phyloP scores from a whole-genome alignment of 495 filamentous ascomycete genomes.

The Achaetomiella virescens region DNA sequence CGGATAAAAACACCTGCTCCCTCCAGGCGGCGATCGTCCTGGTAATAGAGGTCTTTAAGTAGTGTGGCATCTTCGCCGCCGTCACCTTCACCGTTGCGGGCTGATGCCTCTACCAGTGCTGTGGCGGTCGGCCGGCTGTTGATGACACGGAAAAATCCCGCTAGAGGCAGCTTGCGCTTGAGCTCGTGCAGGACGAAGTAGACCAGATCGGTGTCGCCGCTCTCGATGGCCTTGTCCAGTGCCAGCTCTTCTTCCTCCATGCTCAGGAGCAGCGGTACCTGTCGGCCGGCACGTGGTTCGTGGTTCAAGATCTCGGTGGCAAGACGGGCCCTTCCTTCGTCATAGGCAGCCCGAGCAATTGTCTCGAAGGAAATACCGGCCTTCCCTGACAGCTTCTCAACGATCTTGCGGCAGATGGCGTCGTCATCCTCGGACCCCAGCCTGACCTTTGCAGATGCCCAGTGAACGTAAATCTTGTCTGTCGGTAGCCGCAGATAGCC shows the following conservation, averaged over 20 bases:
- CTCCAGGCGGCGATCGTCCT: conserved; percentile 88
- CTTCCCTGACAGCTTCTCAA: conserved; percentile 78
- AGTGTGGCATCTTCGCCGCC: conserved; percentile 64
- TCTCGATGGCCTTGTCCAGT: conserved; percentile 94
- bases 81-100: conserved; percentile 34
- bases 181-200: conserved; percentile 84
- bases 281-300: conserved; percentile 86
- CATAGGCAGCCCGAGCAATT: conserved; percentile 90
- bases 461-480: conserved; percentile 89
- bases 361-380: conserved; percentile 89
- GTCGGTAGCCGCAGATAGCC: conserved; percentile 82
- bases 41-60: conserved; percentile 94
- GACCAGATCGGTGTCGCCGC: conserved; percentile 87
- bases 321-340: conserved; percentile 80
- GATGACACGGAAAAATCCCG: conserved; percentile 88
- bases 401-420: conserved; percentile 77
- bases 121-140: conserved; percentile 81
- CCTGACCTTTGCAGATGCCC: conserved; percentile 92
- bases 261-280: conserved; percentile 86
- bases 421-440: conserved; percentile 80
- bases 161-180: conserved; percentile 83
- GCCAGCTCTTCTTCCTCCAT: conserved; percentile 97
- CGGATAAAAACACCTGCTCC: conserved; percentile 79
- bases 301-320: conserved; percentile 89
- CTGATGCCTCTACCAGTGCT: conserved; percentile 81